These are phyloP conservation scores for Colletotrichum destructivum DNA, from an alignment of 2,329 filamentous ascomycete species.

Conservation along the genomic window DNA sequence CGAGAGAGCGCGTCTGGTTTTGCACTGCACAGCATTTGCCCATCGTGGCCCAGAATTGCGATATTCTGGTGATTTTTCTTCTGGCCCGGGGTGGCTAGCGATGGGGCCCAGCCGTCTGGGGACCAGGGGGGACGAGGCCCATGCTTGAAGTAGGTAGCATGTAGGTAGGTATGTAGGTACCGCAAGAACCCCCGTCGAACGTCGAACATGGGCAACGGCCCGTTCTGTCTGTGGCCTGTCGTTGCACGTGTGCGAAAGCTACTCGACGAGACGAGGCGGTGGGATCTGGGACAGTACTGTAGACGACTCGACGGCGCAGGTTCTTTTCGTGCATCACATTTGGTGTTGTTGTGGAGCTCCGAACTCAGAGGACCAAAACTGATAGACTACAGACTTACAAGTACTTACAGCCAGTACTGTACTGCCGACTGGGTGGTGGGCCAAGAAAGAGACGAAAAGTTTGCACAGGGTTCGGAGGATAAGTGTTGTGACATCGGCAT, in stretches of 20 bases:
- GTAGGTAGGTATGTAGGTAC: background rate
- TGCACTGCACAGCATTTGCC: slow-evolving; percentile 29
- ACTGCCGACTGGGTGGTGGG: too few species aligned
- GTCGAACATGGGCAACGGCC: background rate
- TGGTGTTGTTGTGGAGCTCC: slow-evolving; percentile 16
- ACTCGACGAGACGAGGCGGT: background rate
- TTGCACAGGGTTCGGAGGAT: slow-evolving; percentile 34
- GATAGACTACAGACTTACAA: background rate
- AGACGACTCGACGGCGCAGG: slow-evolving; percentile 8
- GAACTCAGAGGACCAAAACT: background rate
- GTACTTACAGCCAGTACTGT: too few species aligned
- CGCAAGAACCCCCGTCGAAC: slow-evolving; percentile 4
- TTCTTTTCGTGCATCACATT: slow-evolving; percentile 24
- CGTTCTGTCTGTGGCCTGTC: background rate
- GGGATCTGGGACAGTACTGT: background rate
- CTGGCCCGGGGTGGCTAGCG: slow-evolving; percentile 5
- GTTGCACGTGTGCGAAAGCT: background rate
- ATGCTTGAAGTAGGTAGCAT: background rate
- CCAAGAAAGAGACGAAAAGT: slow-evolving; percentile 11
- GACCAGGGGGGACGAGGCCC: background rate
- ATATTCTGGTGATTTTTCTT: slow-evolving; percentile 31
- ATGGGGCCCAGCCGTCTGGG: slow-evolving; percentile 19
- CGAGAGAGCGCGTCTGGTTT: background rate
- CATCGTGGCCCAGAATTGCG: slow-evolving; percentile 39
- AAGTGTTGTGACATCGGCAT: slow-evolving; percentile 33